Evolutionary conservation across 2,329 filamentous ascomycete genomes (phyloP), one percentile per base, ranked within the genome.

Genomic region (Colletotrichum sp.): DNA sequence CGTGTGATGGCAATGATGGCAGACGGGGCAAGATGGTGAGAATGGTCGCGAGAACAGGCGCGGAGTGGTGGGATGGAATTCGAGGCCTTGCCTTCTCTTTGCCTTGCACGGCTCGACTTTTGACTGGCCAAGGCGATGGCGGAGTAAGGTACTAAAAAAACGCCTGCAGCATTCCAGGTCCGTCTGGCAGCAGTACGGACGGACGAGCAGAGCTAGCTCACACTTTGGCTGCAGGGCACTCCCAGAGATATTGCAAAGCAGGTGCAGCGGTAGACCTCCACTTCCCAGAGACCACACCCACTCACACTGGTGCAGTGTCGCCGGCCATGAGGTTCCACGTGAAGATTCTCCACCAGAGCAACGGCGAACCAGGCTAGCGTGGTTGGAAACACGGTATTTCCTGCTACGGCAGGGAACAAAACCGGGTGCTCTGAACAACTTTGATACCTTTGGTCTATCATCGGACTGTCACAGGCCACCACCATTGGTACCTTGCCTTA

Each of bases 261-360:
- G 38, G 38, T 47, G 38, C 38, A 47, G 38, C 38, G 38, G 38
- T 47, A 47, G 38, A 47, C 43, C 43, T 47, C 43, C 43, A 47
- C 43, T 47, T 47, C 43, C 43, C 43, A 47, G 43, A 47, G 43
- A 47, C 18, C 9, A 47, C 43, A 21, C 43, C 43, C 43, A 47
- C 18, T 47, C 43, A 47, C 24, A 27, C 24, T 27, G 24, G 24
- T 27, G 24, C 24, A 27, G 43, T 47, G 43, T 51, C 33, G 38
- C 43, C 51, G 13, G 47, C 57, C 5, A 29, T 62, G 67, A 33
- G 31, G 69, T 58, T 33, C 71, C 71, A 73, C 71, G 71, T 73
- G 71, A 73, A 73, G 62, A 73, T 70, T 70, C 67, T 43, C 70
- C 67, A 70, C 67, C 38, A 54, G 27, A 36, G 43, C 38, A 66